Base-by-base conservation (phyloP, 306 rosid species). In the Cicer yamashitae region DNA sequence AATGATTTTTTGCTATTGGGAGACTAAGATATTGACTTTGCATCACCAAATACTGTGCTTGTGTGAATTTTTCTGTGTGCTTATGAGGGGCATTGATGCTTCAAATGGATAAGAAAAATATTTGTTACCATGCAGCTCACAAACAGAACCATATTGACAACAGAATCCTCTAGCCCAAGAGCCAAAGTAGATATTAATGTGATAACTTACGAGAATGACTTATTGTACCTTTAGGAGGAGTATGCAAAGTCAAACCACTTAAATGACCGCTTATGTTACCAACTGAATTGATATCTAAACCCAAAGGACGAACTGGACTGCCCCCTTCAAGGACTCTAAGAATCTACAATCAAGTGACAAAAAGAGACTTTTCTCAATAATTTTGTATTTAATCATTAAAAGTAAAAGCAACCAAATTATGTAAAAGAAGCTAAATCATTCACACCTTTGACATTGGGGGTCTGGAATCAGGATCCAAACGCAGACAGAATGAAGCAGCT, bases 291-390 rank as follows among this genome's bases (percentile, higher is more conserved):
- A 82, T 11, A 68, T 94, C 96, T 74, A 88, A 83, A 25, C 89
- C 91, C 50, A 87, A 7, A 20, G 96, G 87, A 70, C 84, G 88
- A 72, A 73, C 76, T 45, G 83, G 76, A 80, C 88, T 93, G 7
- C 90, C 97, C 77, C 97, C 97, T 85, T 94, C 96, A 22, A 94
- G 88, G 67, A 92, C 93, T 78, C 96, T 83, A n/a, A 94, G 94
- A 57, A 94, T 78, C 99, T 94, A 70, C 61, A 76, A 74, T 53
- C 40, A 45, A 52, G 5, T 44, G 18, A 6, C 4, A 50, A 15
- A 13, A 25, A 34, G 56, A 67, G 15, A 11, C 3, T 34, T 15
- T 25, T 25, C 30, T 54, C 4, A 13, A 69, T 30, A 53, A 30
- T 30, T 17, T 10, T 67, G 54, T 1, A 61, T 39, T 34, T 41